Evolutionary conservation across 441 rosid species (phyloP).

Genomic region (Gossypium davidsonii): DNA sequence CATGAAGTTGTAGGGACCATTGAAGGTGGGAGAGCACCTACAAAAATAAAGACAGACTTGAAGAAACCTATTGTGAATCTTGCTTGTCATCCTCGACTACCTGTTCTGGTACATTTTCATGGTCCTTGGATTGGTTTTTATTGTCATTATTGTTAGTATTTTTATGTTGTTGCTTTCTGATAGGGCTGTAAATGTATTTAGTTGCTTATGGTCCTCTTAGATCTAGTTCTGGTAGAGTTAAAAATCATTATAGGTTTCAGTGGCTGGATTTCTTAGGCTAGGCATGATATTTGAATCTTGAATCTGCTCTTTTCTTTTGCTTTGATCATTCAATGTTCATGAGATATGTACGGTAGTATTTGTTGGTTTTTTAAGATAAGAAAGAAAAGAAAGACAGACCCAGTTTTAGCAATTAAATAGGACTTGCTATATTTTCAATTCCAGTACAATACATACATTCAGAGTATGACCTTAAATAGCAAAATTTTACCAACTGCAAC

Average conservation of each 20-base stretch:
- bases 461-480: too few species aligned
- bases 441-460: too few species aligned
- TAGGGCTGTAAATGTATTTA: neutral
- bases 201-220: neutral
- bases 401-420: too few species aligned
- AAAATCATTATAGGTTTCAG: neutral
- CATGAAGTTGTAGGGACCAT: slow-evolving; percentile 93
- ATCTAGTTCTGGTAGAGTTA: neutral
- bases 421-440: too few species aligned
- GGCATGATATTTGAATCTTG: neutral
- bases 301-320: neutral
- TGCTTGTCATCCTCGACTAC: slow-evolving; percentile 98
- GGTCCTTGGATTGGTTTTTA: slow-evolving; percentile 13
- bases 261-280: neutral
- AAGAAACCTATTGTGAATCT: slow-evolving; percentile 95
- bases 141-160: neutral
- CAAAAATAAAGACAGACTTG: slow-evolving; percentile 93
- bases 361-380: too few species aligned
- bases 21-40: slow-evolving; percentile 94
- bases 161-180: neutral
- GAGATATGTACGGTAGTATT: neutral
- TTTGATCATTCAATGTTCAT: neutral
- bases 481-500: too few species aligned
- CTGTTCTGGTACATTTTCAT: slow-evolving; percentile 61
- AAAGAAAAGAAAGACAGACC: too few species aligned